Base-by-base conservation (phyloP, 1,139 yeast species). In the Meyerozyma carpophila region DNA sequence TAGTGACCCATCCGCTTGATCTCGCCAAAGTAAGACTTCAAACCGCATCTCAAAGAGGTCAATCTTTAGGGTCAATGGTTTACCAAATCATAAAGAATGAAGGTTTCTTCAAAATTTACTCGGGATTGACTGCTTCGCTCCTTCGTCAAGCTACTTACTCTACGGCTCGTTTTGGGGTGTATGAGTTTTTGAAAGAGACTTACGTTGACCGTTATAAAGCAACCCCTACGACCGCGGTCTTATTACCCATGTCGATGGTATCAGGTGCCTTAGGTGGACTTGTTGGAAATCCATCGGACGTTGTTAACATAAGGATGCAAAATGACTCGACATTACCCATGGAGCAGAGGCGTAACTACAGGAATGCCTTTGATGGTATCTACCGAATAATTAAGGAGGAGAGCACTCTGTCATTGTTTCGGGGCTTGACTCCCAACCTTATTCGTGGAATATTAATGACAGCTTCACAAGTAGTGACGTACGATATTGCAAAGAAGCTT, bases 261-360 rank as follows among this genome's bases (percentile, higher is more conserved):
- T 81, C 93, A 8, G 96, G 96, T 41, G 86, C 84, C 25, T 63
- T 82, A 44, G 96, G 96, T 45, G 95, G 95, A 8, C 65, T 87
- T 32, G 83, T 86, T 2, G 96, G 96, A 25, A 89, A 88, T 57
- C 95, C 96, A 2, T 81, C 94, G 2, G 96, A 89, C 62, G 85
- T 89, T 21, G 89, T 87, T 37, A 89, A 89, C 55, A 85, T 89
- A 49, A 77, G 96, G 62, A 89, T 89, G 96, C 96, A 89, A 63
- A 89, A 88, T 61, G 96, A 89, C 58, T 78, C 84, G 6, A 67
- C 90, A 0, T 70, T 86, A 48, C 87, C 93, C 3, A 45, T 65
- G 5, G 82, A 72, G 3, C 75, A 81, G 53, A 75, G 91, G 61
- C 75, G 96, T 58, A 81, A 85, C 59, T 89, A 89, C 59, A 73